Base-by-base conservation (phyloP, 768 basidiomycete species). In the Termitomyces sp. region DNA sequence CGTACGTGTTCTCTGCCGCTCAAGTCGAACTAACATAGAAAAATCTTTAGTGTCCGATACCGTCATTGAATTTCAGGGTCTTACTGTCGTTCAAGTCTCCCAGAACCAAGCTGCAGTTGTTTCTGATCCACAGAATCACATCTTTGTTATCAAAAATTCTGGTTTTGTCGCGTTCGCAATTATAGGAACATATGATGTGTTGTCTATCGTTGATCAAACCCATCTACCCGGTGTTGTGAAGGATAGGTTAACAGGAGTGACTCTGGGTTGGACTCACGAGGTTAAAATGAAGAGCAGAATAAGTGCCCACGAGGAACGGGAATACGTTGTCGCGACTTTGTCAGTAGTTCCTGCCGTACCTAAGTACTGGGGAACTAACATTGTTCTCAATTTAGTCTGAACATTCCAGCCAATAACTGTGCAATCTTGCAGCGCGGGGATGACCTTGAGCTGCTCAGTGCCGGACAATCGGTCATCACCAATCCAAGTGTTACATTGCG, bases 361-460 rank as follows among this genome's bases (percentile, higher is more conserved):
- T 5, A 54, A 12, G 40, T 51, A 20, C 1, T 14, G 8, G 32
- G 51, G n/a, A 26, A 16, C 40, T 60, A 50, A 60, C 23, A 50
- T 64, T 33, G 7, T 16, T 13, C 28, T 36, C 53, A 47, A 41
- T 53, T 43, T 16, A 91, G 88, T 75, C 72, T 92, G 69, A 86
- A 91, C 63, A 90, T 92, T 50, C 91, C 91, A 7, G 91, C 91
- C 30, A 92, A 84, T 66, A 93, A 93, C 69, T 93, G 91, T 67
- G 92, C 90, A 40, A 89, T 93, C 59, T 77, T 93, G 50, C 92
- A 93, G 70, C 80, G 83, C 16, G 90, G 88, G 16, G 88, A 93
- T 64, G 89, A 92, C 49, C 78, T 93, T 30, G 84, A 89, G 65
- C 77, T 91, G 4, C 79, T 93, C 26, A 80, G 86, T 50, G 91